Base-by-base conservation (phyloP, 2,329 filamentous ascomycete species). In the Tolypocladium pustulatum region DNA sequence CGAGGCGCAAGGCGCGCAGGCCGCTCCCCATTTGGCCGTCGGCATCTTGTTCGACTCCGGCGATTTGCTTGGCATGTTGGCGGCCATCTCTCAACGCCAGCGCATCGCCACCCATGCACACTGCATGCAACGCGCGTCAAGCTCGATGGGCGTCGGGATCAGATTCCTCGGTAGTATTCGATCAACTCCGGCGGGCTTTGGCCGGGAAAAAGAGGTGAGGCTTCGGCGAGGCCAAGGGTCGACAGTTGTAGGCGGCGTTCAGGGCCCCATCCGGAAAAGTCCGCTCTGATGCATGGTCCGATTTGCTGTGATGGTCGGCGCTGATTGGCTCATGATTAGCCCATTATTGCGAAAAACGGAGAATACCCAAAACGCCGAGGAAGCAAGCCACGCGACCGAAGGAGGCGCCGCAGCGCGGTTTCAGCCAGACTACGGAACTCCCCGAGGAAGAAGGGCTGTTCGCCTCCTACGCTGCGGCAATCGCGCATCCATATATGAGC, bases 1-100 rank as follows among this genome's bases (percentile, higher is more conserved):
- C 15, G 73, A 69, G 8, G 78, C 76, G 62, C 78, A 81, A 1
- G 76, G 69, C 6, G 76, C 70, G 55, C 78, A 81, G 1, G 78
- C 78, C 4, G 76, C 76, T 20, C 78, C 78, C 78, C 78, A 81
- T 77, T 73, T 74, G 36, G 72, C 72, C 59, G 71, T 71, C 20
- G 72, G 65, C 36, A 70, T 65, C 63, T 72, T 72, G 27, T 64
- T 67, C 55, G 68, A 60, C 34, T 67, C 64, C 17, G 61, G 38
- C 55, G 17, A 40, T 51, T 54, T 53, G 49, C 25, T 52, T 56
- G 57, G 49, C 40, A 52, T 51, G 43, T 57, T 60, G 53, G 56
- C 56, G 27, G 38, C 41, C 49, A 49, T 59, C 37, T 10, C 32
- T 36, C 49, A 36, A n/a, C 56, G n/a, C 25, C 43, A 37, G 58